Evolutionary conservation across 495 filamentous ascomycete genomes (phyloP), one percentile per base, ranked within the genome.

Genomic region (Penicillium salamii): DNA sequence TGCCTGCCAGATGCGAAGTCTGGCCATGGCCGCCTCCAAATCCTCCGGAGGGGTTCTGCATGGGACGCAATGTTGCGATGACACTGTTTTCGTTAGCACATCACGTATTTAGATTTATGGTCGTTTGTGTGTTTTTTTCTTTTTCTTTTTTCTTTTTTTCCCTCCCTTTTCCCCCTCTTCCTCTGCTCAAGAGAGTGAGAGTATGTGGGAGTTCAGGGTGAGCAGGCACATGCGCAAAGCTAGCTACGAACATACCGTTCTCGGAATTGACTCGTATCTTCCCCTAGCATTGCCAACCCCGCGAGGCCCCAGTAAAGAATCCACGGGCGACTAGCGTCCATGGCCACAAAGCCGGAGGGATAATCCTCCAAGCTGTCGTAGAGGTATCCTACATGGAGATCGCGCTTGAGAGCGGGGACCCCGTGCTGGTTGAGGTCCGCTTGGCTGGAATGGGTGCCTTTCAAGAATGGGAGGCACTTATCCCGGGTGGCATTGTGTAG

Each of bases 1-100:
- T 86, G n/a, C 88, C 79, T 18, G 92, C 92, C 52, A 89, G 71
- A 68, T 98, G 93, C 11, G 89, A 90, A 50, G 78, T 74, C 63
- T 97, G 95, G 34, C 91, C 88, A 66, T 88, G 84, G n/a, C 93
- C 91, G 39, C 93, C 93, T 20, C 93, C 95, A 67, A 97, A 96
- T 6, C 93, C 93, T 7, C 93, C 93, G 13, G 73, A 77, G 23
- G 74, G 60, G 64, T 97, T 93, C 68, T 97, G 95, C 65, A 91
- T 84, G 9, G 88, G 78, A 23, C 75, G 73, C 17, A 93, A 81
- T 1, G 90, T 93, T 34, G 79, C 69, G 14, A 85, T 75, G 7
- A 95, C 71, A 19, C 84, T 85, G 58, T 31, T 47, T 28, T 26
- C 44, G 19, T 41, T 23, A 14, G 31, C 33, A 33, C 23, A 34